Base-by-base conservation (phyloP, 192 early-diverging fungal genomes). In the Jimgerdemannia lactiflua region DNA sequence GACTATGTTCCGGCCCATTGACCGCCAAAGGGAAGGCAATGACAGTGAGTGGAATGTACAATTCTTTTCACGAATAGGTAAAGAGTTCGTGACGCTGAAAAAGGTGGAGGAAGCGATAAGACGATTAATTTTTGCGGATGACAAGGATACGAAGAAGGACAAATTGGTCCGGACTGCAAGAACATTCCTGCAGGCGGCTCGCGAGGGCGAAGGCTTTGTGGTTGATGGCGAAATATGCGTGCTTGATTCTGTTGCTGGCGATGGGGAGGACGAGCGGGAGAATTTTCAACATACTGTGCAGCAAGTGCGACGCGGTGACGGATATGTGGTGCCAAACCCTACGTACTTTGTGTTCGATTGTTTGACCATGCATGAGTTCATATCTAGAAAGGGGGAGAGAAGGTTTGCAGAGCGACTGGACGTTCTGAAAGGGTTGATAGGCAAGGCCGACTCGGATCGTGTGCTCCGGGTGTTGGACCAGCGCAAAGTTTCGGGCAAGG, bases 171-270 rank as follows among this genome's bases (percentile, higher is more conserved):
- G 0, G 14, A 59, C 0, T 10, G 49, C 49, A 10, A 69, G 77
- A 39, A 67, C 42, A 40, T 39, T 29, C 40, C 39, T 71, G 71
- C 43, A 39, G 10, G 67, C 65, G 10, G 67, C 80, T 18, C 41
- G 59, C 3, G 11, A 70, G 10, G 7, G 42, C 4, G 71, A 65
- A 3, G 19, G 42, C 39, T 65, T 88, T 67, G 73, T 84, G 10
- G 42, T 88, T 20, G 86, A 88, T 71, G 86, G 86, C 14, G 86
- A 88, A 64, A 54, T 88, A n/a, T 88, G 84, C 71, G 80, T 83
- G 0, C 85, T 82, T 77, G 49, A 59, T 10, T 59, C 49, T 6
- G 49, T 6, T 14, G 17, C 67, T 39, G 17, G 42, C 39, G 20
- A 59, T 4, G 76, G 71, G 0, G 43, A 67, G 40, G 70, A 20